Percentiles rank a stretch among this genome's conserved stretches.
phyloP scores from a whole-genome alignment of 2,329 filamentous ascomycete species.

The Emmonsiellopsis sp. region DNA sequence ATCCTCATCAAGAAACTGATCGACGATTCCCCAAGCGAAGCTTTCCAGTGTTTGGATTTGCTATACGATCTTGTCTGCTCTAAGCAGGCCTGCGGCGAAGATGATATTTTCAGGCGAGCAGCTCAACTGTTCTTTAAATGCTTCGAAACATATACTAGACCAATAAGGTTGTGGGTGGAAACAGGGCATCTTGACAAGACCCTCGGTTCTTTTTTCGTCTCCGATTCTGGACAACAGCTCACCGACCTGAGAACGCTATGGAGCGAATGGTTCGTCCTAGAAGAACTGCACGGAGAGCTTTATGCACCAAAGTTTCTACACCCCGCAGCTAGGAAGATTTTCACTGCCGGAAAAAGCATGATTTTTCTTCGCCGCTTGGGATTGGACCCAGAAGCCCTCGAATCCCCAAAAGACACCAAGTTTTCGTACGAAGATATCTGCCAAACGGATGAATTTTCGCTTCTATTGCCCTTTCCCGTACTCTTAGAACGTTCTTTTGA shows the following conservation, averaged over 20 bases:
- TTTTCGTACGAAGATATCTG: constrained; percentile 21
- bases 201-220: constrained; percentile 68
- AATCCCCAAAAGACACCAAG: constrained; percentile 26
- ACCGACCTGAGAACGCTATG: constrained; percentile 59
- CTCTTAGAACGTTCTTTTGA: constrained; percentile 63
- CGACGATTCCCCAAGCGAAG: constrained; percentile 31
- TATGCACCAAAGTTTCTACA: constrained; percentile 68
- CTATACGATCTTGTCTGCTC: constrained; percentile 62
- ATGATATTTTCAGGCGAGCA: constrained; percentile 52
- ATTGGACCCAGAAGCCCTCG: constrained; percentile 26
- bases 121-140: constrained; percentile 68
- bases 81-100: constrained; percentile 60
- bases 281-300: constrained; percentile 46
- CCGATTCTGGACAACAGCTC: constrained; percentile 44
- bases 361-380: constrained; percentile 67
- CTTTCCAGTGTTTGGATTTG: constrained; percentile 69
- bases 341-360: constrained; percentile 80
- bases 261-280: constrained; percentile 63
- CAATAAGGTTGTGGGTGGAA: constrained; percentile 77
- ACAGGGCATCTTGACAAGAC: constrained; percentile 57
- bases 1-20: constrained; percentile 52
- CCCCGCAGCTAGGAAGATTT: constrained; percentile 60
- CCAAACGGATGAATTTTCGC: constrained; percentile 29
- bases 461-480: constrained; percentile 45
- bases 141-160: constrained; percentile 70